Percentiles rank a stretch among this genome's conserved stretches.
Conservation (phyloP, 441 rosid species). For the Breynia disticha region DNA sequence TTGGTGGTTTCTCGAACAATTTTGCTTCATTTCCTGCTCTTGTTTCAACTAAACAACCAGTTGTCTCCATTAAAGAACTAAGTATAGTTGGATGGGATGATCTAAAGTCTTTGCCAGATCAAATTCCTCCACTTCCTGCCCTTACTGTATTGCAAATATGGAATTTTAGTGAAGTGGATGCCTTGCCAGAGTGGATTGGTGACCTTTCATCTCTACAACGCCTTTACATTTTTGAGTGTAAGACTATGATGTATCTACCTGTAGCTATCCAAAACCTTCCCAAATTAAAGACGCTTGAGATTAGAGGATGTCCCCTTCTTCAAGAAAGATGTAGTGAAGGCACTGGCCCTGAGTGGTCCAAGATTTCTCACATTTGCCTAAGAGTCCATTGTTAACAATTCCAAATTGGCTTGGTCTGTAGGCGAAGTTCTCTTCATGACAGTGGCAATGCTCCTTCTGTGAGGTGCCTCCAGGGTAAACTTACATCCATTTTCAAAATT, state of each 20-base stretch:
- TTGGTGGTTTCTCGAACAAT: slow-evolving; percentile 12
- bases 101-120: slow-evolving; percentile 15
- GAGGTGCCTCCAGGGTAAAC: too few species aligned
- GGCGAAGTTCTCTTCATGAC: too few species aligned
- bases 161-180: slow-evolving; percentile 8
- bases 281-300: neutral
- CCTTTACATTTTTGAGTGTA: accelerated
- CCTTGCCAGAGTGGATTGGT: slow-evolving; percentile 24
- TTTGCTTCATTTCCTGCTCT: slow-evolving; percentile 14
- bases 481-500: too few species aligned
- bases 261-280: neutral
- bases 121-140: slow-evolving; percentile 19
- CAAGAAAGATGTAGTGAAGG: neutral
- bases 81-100: slow-evolving; percentile 7
- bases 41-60: slow-evolving; percentile 8
- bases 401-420: too few species aligned
- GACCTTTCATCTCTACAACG: slow-evolving; percentile 15
- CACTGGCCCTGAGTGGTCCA: neutral
- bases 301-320: neutral
- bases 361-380: neutral
- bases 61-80: slow-evolving; percentile 9
- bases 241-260: neutral
- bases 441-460: too few species aligned
- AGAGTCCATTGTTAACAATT: too few species aligned
- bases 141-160: slow-evolving; percentile 3